phyloP scores from a whole-genome alignment of 331 rosid genomes.

The Rhamnella rubrinervis region DNA sequence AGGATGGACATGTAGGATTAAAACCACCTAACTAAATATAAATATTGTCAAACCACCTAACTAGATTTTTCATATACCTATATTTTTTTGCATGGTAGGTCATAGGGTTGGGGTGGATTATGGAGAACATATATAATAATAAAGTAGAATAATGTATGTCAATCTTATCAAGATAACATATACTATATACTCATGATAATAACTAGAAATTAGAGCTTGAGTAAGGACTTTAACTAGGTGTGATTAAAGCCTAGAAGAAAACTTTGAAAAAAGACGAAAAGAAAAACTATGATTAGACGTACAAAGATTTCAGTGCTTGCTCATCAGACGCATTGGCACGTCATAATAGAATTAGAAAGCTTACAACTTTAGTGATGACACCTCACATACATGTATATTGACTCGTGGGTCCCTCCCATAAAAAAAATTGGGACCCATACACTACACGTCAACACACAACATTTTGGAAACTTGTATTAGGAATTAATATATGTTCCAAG shows the following conservation, averaged over 20 bases:
- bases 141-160: not conserved
- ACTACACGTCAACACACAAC: too few species aligned
- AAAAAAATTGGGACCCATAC: not conserved
- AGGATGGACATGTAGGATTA: not conserved
- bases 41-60: constrained; percentile 15
- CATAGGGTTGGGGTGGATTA: constrained; percentile 9
- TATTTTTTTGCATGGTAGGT: not conserved
- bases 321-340: constrained; percentile 31
- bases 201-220: not conserved
- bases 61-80: not conserved
- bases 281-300: constrained; percentile 11
- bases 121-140: not conserved
- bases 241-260: not conserved
- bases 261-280: not conserved
- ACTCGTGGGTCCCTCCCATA: constrained; percentile 31
- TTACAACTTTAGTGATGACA: constrained; percentile 29
- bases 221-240: not conserved
- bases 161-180: not conserved
- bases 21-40: constrained; percentile 12
- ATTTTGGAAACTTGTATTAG: too few species aligned
- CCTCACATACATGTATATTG: constrained; percentile 11
- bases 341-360: constrained; percentile 20
- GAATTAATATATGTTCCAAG: too few species aligned
- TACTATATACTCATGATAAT: too few species aligned
- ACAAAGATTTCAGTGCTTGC: constrained; percentile 14